Evolutionary conservation across 805 yeast species (phyloP).

Genomic region (Nakazawaea ernobii): DNA sequence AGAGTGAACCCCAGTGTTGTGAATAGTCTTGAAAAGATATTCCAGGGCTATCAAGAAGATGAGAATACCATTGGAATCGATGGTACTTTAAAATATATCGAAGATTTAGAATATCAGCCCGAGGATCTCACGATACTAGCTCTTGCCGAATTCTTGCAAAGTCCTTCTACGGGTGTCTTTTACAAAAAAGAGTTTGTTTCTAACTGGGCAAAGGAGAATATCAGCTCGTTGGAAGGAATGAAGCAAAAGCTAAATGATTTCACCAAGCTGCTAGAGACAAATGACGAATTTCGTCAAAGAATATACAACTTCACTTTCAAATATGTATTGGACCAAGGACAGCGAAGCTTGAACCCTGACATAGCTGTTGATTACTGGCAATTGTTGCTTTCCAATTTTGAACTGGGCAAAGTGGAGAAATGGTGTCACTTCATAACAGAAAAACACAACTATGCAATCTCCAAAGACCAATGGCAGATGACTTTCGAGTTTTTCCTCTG

Average conservation of each 20-base stretch:
- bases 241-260: constrained; percentile 27
- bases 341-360: constrained; percentile 50
- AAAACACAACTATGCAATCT: constrained; percentile 41
- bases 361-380: constrained; percentile 76
- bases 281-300: constrained; percentile 39
- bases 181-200: constrained; percentile 39
- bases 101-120: constrained; percentile 62
- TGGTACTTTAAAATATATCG: constrained; percentile 66
- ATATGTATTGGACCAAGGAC: constrained; percentile 56
- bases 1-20: background rate
- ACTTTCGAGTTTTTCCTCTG: constrained; percentile 55
- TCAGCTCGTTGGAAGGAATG: constrained; percentile 41
- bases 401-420: constrained; percentile 30
- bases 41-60: constrained; percentile 22
- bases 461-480: constrained; percentile 86
- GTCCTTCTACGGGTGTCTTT: constrained; percentile 65
- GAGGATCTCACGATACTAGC: constrained; percentile 72
- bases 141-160: constrained; percentile 60
- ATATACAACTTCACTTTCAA: constrained; percentile 71
- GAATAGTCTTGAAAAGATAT: constrained; percentile 24
- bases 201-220: constrained; percentile 45
- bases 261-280: constrained; percentile 25
- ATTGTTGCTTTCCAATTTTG: constrained; percentile 42
- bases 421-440: constrained; percentile 56
- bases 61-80: constrained; percentile 57